Evolutionary conservation across 2,329 filamentous ascomycete genomes (phyloP), one percentile per base, ranked within the genome.

Genomic region (Colletotrichum godetiae): DNA sequence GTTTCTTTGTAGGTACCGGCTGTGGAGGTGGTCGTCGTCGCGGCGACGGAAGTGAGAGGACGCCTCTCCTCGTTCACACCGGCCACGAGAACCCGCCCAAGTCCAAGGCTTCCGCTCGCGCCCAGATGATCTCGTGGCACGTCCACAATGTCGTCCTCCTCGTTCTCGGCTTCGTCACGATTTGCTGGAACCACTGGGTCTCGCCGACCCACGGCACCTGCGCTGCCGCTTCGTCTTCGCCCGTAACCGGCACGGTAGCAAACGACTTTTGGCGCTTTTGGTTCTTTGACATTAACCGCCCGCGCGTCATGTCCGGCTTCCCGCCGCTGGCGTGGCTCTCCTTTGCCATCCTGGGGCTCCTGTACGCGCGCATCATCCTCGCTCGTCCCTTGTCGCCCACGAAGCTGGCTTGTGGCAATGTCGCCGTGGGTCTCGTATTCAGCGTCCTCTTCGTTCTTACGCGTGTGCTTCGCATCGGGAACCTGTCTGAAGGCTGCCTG

Each of bases 141-240:
- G 10, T 81, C 0, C 83, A 85, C 74, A 87, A 87, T 69, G 68
- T 65, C 2, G 11, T 82, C 11, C 78, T 87, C 5, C 64, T 83
- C 3, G 75, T 74, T 1, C 72, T 86, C 13, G 78, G 78, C 7
- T 42, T 80, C 1, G 75, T 86, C 6, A 80, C 85, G 2, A 86
- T 86, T 24, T 85, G 80, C 78, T 87, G 85, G 85, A 87, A 87
- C 67, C 79, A 84, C 27, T 86, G 85, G 85, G 76, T 86, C 1
- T 86, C 85, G 2, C 81, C 81, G 0, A 81, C 79, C 15, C 77
- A 80, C 52, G 85, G 84, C 27, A 78, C 81, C 73, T 87, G 85
- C 71, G 56, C 64, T 70, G 56, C 64, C 15, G n/a, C 64, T 7
- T 58, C 72, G 60, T 27, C 57, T 11, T 19, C 65, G 24, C 24